A percentile compares a stretch with the other conserved stretches of the same genome.
phyloP scores from a whole-genome alignment of 345 rosid genomes.

The Hypericum perforatum region DNA sequence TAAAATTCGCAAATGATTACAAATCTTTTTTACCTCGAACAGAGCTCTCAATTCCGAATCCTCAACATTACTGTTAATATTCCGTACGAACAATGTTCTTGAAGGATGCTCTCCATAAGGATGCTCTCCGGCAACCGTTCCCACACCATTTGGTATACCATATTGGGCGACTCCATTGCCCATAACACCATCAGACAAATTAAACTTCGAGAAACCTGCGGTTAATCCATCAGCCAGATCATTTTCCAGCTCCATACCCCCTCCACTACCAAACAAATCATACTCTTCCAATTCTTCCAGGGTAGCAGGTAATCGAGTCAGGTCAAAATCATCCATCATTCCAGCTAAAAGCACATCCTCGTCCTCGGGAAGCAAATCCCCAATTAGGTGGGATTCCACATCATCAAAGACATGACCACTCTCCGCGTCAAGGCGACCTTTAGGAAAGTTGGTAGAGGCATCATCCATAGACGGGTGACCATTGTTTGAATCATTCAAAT shows the following conservation, averaged over 20 bases:
- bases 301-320: slow-evolving; percentile 46
- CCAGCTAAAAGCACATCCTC: slow-evolving; percentile 89
- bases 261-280: slow-evolving; percentile 76
- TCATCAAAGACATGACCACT: slow-evolving; percentile 41
- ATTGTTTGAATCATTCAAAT: slow-evolving; percentile 40
- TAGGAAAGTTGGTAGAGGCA: slow-evolving; percentile 34
- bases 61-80: slow-evolving; percentile 89
- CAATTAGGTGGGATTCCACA: slow-evolving; percentile 37
- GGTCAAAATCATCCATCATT: slow-evolving; percentile 64
- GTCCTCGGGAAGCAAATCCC: slow-evolving; percentile 61
- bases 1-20: background rate
- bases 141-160: slow-evolving; percentile 49
- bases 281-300: slow-evolving; percentile 74
- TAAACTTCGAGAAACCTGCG: slow-evolving; percentile 37
- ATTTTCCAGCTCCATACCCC: slow-evolving; percentile 78
- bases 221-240: slow-evolving; percentile 47
- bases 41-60: slow-evolving; percentile 76
- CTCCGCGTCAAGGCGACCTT: slow-evolving; percentile 37
- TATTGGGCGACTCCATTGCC: slow-evolving; percentile 39
- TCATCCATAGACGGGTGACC: slow-evolving; percentile 38
- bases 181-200: slow-evolving; percentile 40
- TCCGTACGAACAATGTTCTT: slow-evolving; percentile 83
- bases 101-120: slow-evolving; percentile 98
- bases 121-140: slow-evolving; percentile 76
- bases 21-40: slow-evolving; percentile 51